These are phyloP conservation scores for Starmera quercuum DNA, from an alignment of 805 yeast species.

Conservation along the genomic window DNA sequence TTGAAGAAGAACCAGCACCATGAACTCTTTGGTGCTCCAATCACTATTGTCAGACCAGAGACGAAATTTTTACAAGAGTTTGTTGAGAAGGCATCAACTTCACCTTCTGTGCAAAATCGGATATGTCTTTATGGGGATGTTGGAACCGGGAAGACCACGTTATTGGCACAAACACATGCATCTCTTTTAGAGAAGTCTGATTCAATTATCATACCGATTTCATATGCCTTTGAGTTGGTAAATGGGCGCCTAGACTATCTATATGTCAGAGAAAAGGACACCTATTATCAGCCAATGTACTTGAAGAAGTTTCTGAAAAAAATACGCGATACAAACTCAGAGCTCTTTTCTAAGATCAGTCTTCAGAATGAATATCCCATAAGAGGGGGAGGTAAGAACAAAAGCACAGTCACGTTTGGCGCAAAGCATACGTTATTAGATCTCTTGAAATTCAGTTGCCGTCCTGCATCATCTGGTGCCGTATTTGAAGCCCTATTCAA, in stretches of 20 bases:
- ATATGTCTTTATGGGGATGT: constrained; percentile 55
- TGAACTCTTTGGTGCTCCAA: constrained; percentile 56
- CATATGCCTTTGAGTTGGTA: constrained; percentile 51
- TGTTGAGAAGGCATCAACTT: constrained; percentile 24
- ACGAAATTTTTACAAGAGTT: constrained; percentile 34
- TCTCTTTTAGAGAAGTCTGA: constrained; percentile 34
- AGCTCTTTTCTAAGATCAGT: no score
- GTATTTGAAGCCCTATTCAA: constrained; percentile 47
- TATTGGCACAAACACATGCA: constrained; percentile 63
- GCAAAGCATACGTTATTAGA: constrained; percentile 34
- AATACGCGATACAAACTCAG: no score
- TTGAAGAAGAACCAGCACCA: constrained; percentile 63
- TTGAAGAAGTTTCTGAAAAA: no score
- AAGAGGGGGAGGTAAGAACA: no score
- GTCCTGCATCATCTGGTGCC: constrained; percentile 29
- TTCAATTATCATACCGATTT: constrained; percentile 52
- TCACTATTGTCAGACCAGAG: constrained; percentile 47
- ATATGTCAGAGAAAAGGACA: constrained; percentile 36
- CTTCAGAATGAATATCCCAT: no score
- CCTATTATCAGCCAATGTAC: constrained; percentile 80
- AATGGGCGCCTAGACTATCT: constrained; percentile 70
- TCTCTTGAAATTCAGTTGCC: constrained; percentile 29
- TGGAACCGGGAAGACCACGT: constrained; percentile 76
- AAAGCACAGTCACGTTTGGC: constrained; percentile 20
- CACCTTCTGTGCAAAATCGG: constrained; percentile 36